Base-by-base conservation (phyloP, 2,329 filamentous ascomycete genomes). In the Curvularia lunata region DNA sequence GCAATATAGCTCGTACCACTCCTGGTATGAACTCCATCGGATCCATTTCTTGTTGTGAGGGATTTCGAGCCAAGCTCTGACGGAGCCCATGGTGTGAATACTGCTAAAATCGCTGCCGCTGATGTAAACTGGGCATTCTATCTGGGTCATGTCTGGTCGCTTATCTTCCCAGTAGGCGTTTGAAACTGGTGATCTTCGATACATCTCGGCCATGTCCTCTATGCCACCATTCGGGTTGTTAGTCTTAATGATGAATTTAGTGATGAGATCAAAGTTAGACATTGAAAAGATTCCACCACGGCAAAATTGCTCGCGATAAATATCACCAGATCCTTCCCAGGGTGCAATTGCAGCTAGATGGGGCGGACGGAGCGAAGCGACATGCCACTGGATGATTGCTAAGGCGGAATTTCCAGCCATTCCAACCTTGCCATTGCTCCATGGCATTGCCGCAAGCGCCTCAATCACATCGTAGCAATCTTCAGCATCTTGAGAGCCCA, bases 391-490 rank as follows among this genome's bases (percentile, higher is more conserved):
- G 3, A 47, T 38, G 9, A 62, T 58, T 78, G 78, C 79, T 12
- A 81, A 70, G 19, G 74, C 73, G 0, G 77, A 79, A 52, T 82
- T 82, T 0, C 81, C 81, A 1, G 77, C 75, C 66, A 81, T 72
- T 4, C 75, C 78, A 12, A 81, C 69, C 3, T 61, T 68, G 10
- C 80, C 79, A 48, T 78, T 81, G 56, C 79, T 82, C 81, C 80
- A 83, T 3, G 68, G 59, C 62, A 76, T 70, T 27, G 72, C 61
- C 0, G 79, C 78, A 34, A 80, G 63, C 9, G 46, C 21, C 34
- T 61, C 59, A 12, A 54, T 54, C 12, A 54, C 52, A n/a, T 53
- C 51, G 18, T 53, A 53, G n/a, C 51, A 53, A 18, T 53, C 51
- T 47, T 80, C 74, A 9, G 71, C 78, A n/a, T 81, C 79, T 56